These are phyloP conservation scores for Triticum dicoccoides DNA, from an alignment of 176 grass and related monocot genomes.

Conservation along the genomic window DNA sequence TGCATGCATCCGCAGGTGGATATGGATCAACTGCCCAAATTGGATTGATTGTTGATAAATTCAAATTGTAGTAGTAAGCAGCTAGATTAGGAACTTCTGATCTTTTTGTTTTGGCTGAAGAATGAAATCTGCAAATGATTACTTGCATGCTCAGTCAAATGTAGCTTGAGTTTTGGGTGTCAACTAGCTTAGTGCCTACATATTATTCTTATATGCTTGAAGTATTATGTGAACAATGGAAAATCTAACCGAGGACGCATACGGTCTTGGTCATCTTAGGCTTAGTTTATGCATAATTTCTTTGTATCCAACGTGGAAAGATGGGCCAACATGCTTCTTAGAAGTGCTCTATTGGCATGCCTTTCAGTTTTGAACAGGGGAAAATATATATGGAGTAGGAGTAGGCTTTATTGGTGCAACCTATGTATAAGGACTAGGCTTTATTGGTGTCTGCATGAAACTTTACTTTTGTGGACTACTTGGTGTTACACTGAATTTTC, in stretches of 20 bases:
- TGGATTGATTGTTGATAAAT: background rate
- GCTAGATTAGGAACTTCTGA: background rate
- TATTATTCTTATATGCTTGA: background rate
- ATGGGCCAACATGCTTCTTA: background rate
- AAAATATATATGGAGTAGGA: too few relatives aligned
- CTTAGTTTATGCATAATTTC: background rate
- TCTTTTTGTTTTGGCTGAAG: background rate
- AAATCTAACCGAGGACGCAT: background rate
- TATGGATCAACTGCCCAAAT: background rate
- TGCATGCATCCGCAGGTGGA: too few relatives aligned
- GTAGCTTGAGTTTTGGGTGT: background rate
- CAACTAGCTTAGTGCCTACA: background rate
- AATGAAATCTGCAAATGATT: background rate
- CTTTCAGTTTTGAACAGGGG: too few relatives aligned
- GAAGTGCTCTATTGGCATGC: too few relatives aligned
- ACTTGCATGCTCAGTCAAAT: background rate
- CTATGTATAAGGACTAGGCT: too few relatives aligned
- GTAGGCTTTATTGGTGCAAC: too few relatives aligned
- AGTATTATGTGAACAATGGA: background rate
- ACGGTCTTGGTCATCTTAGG: too few relatives aligned
- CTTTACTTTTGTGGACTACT: background rate
- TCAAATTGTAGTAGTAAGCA: background rate
- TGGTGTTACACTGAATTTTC: background rate
- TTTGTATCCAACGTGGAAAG: background rate
- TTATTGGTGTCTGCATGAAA: background rate